A percentile compares a stretch with the other conserved stretches of the same genome.
Conservation (phyloP, 352 stramenopile genomes). For the Plasmopara halstedii region DNA sequence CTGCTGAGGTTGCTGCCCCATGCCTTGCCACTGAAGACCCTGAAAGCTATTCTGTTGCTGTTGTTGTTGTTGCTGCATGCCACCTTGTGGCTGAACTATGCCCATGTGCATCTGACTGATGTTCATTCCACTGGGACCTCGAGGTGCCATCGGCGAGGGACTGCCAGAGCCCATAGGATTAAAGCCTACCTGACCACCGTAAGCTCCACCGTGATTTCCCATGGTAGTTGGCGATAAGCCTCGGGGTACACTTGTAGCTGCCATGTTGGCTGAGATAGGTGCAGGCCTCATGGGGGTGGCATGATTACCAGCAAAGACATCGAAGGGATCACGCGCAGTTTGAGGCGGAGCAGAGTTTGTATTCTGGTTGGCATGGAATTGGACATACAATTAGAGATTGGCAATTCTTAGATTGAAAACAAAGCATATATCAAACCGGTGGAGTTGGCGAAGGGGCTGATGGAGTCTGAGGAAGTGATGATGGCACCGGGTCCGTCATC, state of each 20-base stretch:
- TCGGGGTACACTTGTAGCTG: constrained; percentile 20
- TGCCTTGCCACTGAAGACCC: constrained; percentile 76
- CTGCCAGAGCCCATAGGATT: constrained; percentile 34
- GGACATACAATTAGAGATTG: not conserved
- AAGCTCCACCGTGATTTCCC: constrained; percentile 16
- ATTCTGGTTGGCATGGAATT: constrained; percentile 1
- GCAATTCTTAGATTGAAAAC: not conserved
- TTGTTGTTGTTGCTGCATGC: constrained; percentile 39
- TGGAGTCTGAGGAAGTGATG: constrained; percentile 25
- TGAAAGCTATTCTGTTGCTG: constrained; percentile 73
- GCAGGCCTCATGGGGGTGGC: constrained; percentile 26
- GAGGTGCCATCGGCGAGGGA: constrained; percentile 35
- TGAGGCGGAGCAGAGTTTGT: constrained; percentile 15
- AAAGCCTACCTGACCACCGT: constrained; percentile 27
- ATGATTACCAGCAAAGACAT: constrained; percentile 49
- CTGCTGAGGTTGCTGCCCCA: constrained; percentile 51
- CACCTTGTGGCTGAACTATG: constrained; percentile 34
- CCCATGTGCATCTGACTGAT: constrained; percentile 83
- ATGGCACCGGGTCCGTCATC: constrained; percentile 55
- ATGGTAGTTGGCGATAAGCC: constrained; percentile 24
- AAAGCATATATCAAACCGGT: constrained; percentile 12
- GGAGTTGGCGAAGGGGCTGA: constrained; percentile 31
- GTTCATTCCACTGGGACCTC: constrained; percentile 52
- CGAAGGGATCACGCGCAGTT: constrained; percentile 55
- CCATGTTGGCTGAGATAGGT: constrained; percentile 23